A percentile compares a stretch with the other conserved stretches of the same genome.
phyloP scores from a whole-genome alignment of 164 flowering plant species.

The Malania oleifera region DNA sequence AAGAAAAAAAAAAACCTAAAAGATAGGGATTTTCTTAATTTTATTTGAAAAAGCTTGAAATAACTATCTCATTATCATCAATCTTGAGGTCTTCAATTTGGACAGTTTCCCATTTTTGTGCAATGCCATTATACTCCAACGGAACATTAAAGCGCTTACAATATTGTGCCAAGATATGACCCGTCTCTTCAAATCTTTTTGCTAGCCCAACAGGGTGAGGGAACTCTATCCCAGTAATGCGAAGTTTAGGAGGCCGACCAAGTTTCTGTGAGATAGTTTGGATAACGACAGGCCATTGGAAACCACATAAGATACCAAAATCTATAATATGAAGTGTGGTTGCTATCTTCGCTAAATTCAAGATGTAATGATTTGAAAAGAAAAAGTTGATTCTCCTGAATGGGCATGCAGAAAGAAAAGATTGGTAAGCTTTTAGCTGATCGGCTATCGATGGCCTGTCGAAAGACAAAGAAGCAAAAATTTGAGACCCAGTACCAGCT shows the following conservation, averaged over 20 bases:
- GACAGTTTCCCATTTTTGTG: conserved; percentile 38
- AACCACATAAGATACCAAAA: conserved; percentile 34
- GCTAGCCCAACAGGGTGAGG: conserved; percentile 38
- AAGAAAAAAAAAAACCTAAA: too few species aligned
- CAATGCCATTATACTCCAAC: conserved; percentile 31
- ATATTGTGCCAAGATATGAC: conserved; percentile 30
- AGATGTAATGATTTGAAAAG: conserved; percentile 18
- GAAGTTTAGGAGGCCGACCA: conserved; percentile 37
- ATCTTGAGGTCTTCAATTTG: conserved; percentile 24
- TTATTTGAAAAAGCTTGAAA: too few species aligned
- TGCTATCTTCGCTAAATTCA: conserved; percentile 19
- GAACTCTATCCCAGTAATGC: conserved; percentile 38
- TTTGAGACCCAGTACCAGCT: conserved; percentile 20
- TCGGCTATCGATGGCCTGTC: conserved; percentile 23
- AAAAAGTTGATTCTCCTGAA: conserved; percentile 22
- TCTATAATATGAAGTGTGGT: conserved; percentile 33
- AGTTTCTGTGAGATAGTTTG: conserved; percentile 19
- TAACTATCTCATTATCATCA: conserved; percentile 21
- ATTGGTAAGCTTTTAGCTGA: conserved; percentile 28
- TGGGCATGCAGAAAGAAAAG: conserved; percentile 23
- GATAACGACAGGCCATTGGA: conserved; percentile 41
- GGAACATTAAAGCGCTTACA: conserved; percentile 34
- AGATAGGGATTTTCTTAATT: too few species aligned
- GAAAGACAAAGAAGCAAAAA: background rate
- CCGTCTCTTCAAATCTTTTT: conserved; percentile 35